phyloP scores from a whole-genome alignment of 2,329 filamentous ascomycete genomes.

The Xylaria digitata region DNA sequence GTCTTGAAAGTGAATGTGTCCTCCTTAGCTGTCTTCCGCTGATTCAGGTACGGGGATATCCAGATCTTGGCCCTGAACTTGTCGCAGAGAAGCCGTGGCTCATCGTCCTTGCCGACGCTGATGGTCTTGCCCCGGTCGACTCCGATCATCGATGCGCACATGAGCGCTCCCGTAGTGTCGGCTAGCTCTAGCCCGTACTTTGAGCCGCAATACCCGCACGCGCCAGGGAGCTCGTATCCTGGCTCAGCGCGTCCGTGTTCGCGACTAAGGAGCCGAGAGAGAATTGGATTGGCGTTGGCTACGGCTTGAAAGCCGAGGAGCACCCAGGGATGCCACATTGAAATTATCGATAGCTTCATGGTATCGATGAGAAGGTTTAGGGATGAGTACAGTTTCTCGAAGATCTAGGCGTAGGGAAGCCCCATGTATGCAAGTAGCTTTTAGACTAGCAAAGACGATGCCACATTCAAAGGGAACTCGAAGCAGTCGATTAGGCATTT shows the following conservation, averaged over 20 bases:
- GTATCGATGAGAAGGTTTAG: neutral
- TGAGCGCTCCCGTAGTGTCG: neutral
- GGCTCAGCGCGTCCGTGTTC: no score
- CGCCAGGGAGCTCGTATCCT: no score
- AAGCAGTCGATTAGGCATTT: neutral
- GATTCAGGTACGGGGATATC: conserved; percentile 3
- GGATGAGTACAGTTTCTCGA: neutral
- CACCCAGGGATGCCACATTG: neutral
- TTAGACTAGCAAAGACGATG: neutral
- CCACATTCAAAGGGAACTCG: neutral
- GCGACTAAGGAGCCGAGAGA: no score
- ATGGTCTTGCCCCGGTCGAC: neutral
- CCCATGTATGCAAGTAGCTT: neutral
- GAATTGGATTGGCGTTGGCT: no score
- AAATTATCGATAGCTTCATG: conserved; percentile 4
- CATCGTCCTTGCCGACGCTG: conserved; percentile 5
- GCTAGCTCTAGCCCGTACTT: neutral
- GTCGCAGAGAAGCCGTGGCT: conserved; percentile 13
- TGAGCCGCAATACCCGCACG: neutral
- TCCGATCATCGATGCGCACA: neutral
- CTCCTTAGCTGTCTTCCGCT: no score
- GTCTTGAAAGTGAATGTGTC: no score
- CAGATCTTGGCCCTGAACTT: conserved; percentile 10
- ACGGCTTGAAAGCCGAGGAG: conserved; percentile 3
- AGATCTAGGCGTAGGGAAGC: neutral